A percentile compares a stretch with the other conserved stretches of the same genome.
Evolutionary conservation across 2,329 filamentous ascomycete species (phyloP).

Genomic region (Lasiodiplodia sp.): DNA sequence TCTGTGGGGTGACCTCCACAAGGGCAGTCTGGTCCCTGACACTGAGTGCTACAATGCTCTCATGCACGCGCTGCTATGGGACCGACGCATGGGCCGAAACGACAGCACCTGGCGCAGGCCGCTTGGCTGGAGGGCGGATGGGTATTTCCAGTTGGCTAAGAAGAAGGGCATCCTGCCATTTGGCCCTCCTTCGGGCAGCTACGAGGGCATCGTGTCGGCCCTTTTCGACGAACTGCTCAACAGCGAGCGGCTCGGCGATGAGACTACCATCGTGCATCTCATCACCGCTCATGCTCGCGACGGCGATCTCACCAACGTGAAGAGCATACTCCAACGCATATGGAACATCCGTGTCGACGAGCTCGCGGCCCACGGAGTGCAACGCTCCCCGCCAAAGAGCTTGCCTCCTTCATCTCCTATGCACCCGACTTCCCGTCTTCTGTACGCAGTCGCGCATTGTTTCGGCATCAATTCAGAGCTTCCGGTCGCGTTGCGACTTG

Average conservation of each 20-base stretch:
- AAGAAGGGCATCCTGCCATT: conserved; percentile 30
- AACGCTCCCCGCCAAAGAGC: conserved; percentile 44
- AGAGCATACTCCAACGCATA: conserved; percentile 57
- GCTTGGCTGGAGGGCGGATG: conserved; percentile 7
- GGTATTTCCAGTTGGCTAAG: neutral
- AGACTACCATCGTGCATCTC: conserved; percentile 61
- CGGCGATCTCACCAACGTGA: conserved; percentile 57
- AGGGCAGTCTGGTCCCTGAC: conserved; percentile 52
- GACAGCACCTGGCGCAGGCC: neutral
- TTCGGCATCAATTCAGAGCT: conserved; percentile 73
- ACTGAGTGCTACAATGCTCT: conserved; percentile 63
- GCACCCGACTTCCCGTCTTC: conserved; percentile 64
- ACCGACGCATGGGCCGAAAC: neutral
- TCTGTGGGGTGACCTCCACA: conserved; percentile 56
- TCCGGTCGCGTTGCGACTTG: conserved; percentile 62
- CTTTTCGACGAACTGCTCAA: conserved; percentile 59
- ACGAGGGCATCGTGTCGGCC: conserved; percentile 40
- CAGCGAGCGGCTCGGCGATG: conserved; percentile 54
- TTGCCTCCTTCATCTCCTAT: conserved; percentile 61
- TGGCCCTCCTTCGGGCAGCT: conserved; percentile 38
- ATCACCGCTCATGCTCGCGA: conserved; percentile 62
- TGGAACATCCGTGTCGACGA: conserved; percentile 62
- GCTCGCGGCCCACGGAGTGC: conserved; percentile 41
- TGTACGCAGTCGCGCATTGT: conserved; percentile 72
- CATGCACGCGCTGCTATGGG: conserved; percentile 59